Evolutionary conservation across 106 monocot genomes (phyloP).

Genomic region (Dioscorea alata): DNA sequence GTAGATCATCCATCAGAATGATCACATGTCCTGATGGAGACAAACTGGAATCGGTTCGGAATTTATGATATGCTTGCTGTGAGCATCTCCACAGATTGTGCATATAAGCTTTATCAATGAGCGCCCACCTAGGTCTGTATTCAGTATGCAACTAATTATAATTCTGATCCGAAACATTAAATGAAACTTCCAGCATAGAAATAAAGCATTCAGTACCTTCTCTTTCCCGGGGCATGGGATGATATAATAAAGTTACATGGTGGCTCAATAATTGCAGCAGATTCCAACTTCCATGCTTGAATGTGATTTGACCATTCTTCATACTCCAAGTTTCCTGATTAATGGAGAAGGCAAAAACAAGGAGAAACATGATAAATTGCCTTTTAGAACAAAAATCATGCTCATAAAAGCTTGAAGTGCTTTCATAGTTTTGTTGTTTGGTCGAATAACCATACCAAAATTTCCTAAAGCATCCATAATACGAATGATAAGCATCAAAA

Average conservation of each 20-base stretch:
- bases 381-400: too few species aligned
- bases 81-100: constrained; percentile 96
- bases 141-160: not conserved
- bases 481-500: constrained; percentile 82
- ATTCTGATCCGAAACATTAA: not conserved
- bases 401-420: too few species aligned
- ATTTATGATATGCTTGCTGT: constrained; percentile 86
- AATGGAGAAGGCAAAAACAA: not conserved
- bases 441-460: constrained; percentile 52
- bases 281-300: constrained; percentile 84
- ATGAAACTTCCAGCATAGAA: not conserved
- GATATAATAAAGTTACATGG: constrained; percentile 83
- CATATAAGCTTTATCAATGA: constrained; percentile 85
- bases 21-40: constrained; percentile 54
- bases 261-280: constrained; percentile 80
- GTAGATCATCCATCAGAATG: constrained; percentile 75
- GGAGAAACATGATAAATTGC: too few species aligned
- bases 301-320: constrained; percentile 90
- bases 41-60: constrained; percentile 42
- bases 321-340: constrained; percentile 77
- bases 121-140: constrained; percentile 85
- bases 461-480: constrained; percentile 83
- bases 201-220: constrained; percentile 37
- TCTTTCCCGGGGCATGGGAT: constrained; percentile 65
- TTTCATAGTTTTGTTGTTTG: not conserved